These are phyloP conservation scores for Pseudocercospora fijiensis DNA, from an alignment of 2,329 filamentous ascomycete species.

Conservation along the genomic window DNA sequence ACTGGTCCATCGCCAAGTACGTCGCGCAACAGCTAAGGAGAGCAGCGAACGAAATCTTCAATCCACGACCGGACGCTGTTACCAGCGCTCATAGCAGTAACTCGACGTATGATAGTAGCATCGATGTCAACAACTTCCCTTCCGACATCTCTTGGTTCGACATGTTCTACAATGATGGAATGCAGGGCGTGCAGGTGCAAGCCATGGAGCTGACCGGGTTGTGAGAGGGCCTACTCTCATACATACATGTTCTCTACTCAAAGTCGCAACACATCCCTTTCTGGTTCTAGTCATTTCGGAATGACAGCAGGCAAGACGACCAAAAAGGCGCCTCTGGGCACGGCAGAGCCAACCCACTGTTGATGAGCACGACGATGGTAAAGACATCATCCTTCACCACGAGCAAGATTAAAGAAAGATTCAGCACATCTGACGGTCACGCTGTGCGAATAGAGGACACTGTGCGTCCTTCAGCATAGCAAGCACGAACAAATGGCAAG, in stretches of 20 bases:
- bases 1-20: conserved; percentile 70
- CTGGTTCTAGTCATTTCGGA: neutral
- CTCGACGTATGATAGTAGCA: conserved; percentile 21
- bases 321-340: neutral
- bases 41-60: conserved; percentile 65
- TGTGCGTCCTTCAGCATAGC: neutral
- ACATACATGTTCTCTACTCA: neutral
- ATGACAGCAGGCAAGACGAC: neutral
- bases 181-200: conserved; percentile 7
- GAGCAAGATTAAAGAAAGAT: neutral
- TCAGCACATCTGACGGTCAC: neutral
- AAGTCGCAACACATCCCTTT: neutral
- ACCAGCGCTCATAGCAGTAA: conserved; percentile 9
- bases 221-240: neutral
- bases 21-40: conserved; percentile 72
- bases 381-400: neutral
- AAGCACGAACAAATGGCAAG: neutral
- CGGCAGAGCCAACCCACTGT: neutral
- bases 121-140: conserved; percentile 17
- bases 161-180: conserved; percentile 23
- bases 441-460: neutral
- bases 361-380: neutral
- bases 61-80: conserved; percentile 11
- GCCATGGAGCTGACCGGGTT: neutral
- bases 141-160: conserved; percentile 28